Percentiles rank a stretch among this genome's conserved stretches.
Evolutionary conservation across 805 yeast genomes (phyloP).

Genomic region (Zygosaccharomyces rouxii): DNA sequence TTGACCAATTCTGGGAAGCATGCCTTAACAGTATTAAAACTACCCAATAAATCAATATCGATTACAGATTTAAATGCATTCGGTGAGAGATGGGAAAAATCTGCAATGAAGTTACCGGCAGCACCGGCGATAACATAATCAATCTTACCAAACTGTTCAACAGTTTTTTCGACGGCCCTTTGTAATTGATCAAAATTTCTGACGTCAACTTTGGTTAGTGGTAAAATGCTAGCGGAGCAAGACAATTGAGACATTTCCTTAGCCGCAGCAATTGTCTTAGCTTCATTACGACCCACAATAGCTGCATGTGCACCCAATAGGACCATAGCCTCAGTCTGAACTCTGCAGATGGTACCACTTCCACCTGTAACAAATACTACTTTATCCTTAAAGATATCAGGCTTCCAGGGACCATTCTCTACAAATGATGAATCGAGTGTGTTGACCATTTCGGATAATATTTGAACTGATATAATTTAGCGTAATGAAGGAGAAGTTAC

Average conservation of each 20-base stretch:
- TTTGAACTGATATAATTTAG: too few relatives aligned
- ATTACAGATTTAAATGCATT: slow-evolving; percentile 88
- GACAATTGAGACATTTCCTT: slow-evolving; percentile 55
- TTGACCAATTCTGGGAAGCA: slow-evolving; percentile 58
- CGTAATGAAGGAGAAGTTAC: too few relatives aligned
- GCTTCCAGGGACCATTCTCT: slow-evolving; percentile 40
- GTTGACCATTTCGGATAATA: slow-evolving; percentile 20
- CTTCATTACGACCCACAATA: slow-evolving; percentile 71
- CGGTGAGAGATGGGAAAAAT: slow-evolving; percentile 69
- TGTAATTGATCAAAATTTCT: slow-evolving; percentile 58
- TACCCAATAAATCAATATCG: slow-evolving; percentile 81
- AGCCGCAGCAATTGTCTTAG: slow-evolving; percentile 65
- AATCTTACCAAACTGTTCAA: slow-evolving; percentile 64
- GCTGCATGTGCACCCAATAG: slow-evolving; percentile 83
- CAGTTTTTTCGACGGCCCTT: slow-evolving; percentile 62
- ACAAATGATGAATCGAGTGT: slow-evolving; percentile 31
- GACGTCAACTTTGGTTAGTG: slow-evolving; percentile 73
- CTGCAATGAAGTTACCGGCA: slow-evolving; percentile 87
- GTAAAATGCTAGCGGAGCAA: slow-evolving; percentile 54
- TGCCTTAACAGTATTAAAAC: slow-evolving; percentile 87
- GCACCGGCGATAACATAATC: slow-evolving; percentile 94
- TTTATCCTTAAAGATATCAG: slow-evolving; percentile 71
- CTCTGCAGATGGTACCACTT: slow-evolving; percentile 92
- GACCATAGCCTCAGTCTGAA: slow-evolving; percentile 81
- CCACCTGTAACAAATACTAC: slow-evolving; percentile 94